Percentiles rank a stretch among this genome's conserved stretches.
phyloP scores from a whole-genome alignment of 1,284 basidiomycete genomes.

The Laetiporus sulphureus region DNA sequence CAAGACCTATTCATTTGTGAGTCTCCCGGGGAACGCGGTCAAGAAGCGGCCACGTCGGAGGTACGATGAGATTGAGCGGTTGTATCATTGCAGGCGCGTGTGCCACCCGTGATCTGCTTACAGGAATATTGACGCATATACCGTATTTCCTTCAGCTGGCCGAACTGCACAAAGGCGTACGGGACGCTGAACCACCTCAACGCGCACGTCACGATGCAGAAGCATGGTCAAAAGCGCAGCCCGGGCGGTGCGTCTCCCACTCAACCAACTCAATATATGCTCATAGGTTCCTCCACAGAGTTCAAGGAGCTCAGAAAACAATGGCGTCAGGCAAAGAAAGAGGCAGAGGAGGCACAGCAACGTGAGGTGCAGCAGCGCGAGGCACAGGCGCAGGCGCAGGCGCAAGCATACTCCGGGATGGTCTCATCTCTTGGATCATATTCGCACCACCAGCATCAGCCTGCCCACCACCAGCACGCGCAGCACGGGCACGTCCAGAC shows the following conservation, averaged over 20 bases:
- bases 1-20: slow-evolving; percentile 78
- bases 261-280: not conserved
- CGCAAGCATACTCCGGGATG: too few relatives aligned
- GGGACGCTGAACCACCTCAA: slow-evolving; percentile 90
- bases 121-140: too few relatives aligned
- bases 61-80: slow-evolving; percentile 89
- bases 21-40: slow-evolving; percentile 69
- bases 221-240: slow-evolving; percentile 79
- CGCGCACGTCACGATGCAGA: slow-evolving; percentile 90
- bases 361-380: slow-evolving; percentile 20
- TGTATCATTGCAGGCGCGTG: slow-evolving; percentile 64
- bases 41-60: slow-evolving; percentile 79
- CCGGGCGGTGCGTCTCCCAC: slow-evolving; percentile 59
- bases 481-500: not conserved
- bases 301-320: slow-evolving; percentile 97
- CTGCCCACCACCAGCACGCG: not conserved
- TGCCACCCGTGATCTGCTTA: not conserved
- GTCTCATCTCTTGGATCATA: too few relatives aligned
- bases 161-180: slow-evolving; percentile 80
- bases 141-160: slow-evolving; percentile 39
- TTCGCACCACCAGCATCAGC: not conserved
- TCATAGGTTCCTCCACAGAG: slow-evolving; percentile 44
- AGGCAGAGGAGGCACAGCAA: slow-evolving; percentile 34
- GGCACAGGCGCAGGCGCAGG: slow-evolving; percentile 7
- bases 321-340: slow-evolving; percentile 92